phyloP scores from a whole-genome alignment of 768 basidiomycete genomes.

The Lentinula sp. region DNA sequence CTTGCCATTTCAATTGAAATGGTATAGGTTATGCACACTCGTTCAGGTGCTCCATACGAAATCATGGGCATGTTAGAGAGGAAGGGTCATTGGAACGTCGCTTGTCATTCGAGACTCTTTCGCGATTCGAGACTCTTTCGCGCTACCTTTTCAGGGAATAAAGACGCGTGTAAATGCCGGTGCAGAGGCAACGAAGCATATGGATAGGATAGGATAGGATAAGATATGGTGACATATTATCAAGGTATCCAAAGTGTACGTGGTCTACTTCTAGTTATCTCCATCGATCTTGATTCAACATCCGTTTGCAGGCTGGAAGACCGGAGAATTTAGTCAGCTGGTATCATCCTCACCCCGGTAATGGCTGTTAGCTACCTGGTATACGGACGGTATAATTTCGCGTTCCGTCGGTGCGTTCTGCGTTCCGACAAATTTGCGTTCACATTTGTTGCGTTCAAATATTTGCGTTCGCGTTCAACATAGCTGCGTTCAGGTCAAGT shows the following conservation, averaged over 20 bases:
- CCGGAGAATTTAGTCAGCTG: conserved; percentile 90
- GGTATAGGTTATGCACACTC: conserved; percentile 91
- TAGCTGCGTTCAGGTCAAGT: too few relatives aligned
- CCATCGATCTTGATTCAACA: background rate
- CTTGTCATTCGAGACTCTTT: conserved; percentile 85
- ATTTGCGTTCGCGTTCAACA: too few relatives aligned
- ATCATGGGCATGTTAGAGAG: conserved; percentile 99
- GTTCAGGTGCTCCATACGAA: conserved; percentile 95
- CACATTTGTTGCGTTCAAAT: too few relatives aligned
- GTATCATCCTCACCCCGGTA: conserved; percentile 98
- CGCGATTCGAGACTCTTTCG: conserved; percentile 98
- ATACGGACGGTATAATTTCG: conserved; percentile 33
- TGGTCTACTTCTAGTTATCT: background rate
- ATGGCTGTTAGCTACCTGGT: conserved; percentile 98
- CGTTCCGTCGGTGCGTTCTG: conserved; percentile 85
- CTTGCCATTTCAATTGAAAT: conserved; percentile 11
- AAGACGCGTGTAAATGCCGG: conserved; percentile 97
- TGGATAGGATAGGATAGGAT: too few relatives aligned
- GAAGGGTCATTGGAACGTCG: conserved; percentile 77
- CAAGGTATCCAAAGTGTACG: conserved; percentile 73
- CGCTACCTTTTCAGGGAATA: conserved; percentile 95
- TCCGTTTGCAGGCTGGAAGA: conserved; percentile 60
- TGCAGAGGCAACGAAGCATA: conserved; percentile 91
- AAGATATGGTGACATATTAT: conserved; percentile 97
- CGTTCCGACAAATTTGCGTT: conserved; percentile 22